Evolutionary conservation across 2,329 filamentous ascomycete species (phyloP), one percentile per base, ranked within the genome.

Genomic region (Penicillium decumbens): DNA sequence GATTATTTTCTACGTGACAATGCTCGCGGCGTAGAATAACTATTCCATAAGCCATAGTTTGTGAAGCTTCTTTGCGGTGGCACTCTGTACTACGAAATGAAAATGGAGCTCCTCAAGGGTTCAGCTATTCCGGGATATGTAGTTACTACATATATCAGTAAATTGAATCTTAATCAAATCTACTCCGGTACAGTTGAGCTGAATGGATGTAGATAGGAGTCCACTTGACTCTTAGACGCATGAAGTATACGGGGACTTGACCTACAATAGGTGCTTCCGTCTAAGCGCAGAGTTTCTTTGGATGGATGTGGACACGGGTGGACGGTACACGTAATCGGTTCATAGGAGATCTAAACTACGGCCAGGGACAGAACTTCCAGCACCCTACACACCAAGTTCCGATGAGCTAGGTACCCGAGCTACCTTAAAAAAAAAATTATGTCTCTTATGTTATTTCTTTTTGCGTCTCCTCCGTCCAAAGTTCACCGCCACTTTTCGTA

Each of bases 401-500:
- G 9, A 35, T 18, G n/a, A 35, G 15, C 15, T 18, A 15, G 3
- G 20, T 23, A 23, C 20, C 20, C 1, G 20, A 23, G 3, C 20
- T 23, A 23, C 4, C 20, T 23, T 23, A 2, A 23, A 2, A 23
- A 23, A 23, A 23, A 23, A 23, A 23, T 23, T 23, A 4, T 23
- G 20, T 23, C n/a, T 23, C 15, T 18, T 18, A 18, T 18, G 15
- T 18, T 18, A 18, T 18, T 18, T 18, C 15, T 9, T 9, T 9
- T 9, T 10, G 27, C 27, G 27, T 8, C 15, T 18, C 1, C 15
- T 39, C 3, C 23, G 7, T 27, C 23, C 27, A 23, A n/a, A 28
- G 10, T 45, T 50, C 51, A 59, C 55, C 50, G 52, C 56, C 47
- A 56, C 51, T 53, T 38, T 40, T 41, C 27, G 15, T 24, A 24